These are phyloP conservation scores for Astrothelium macrocarpum DNA, from an alignment of 495 filamentous ascomycete species.

Conservation along the genomic window DNA sequence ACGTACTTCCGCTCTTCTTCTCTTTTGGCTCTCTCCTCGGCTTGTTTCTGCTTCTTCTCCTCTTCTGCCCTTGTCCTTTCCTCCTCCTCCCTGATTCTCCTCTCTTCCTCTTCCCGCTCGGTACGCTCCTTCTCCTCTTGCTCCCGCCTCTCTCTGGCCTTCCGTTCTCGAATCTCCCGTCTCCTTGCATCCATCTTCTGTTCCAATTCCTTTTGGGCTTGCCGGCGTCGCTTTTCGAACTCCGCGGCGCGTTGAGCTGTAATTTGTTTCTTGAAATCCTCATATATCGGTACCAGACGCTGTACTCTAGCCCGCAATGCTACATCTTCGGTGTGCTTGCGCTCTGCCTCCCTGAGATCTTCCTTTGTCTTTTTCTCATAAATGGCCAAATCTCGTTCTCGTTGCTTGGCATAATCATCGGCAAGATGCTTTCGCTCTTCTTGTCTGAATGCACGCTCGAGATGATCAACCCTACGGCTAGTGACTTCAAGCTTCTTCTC, in stretches of 20 bases:
- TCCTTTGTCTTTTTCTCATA: constrained; percentile 71
- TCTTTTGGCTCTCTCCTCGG: constrained; percentile 71
- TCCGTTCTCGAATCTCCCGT: constrained; percentile 71
- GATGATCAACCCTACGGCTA: constrained; percentile 91
- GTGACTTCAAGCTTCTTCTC: constrained; percentile 82
- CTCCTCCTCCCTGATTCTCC: constrained; percentile 64
- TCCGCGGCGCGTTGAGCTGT: constrained; percentile 82
- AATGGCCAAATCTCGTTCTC: constrained; percentile 64
- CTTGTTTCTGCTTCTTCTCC: constrained; percentile 50
- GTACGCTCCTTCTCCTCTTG: constrained; percentile 69
- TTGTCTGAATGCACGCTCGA: constrained; percentile 91
- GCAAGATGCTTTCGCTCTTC: constrained; percentile 89
- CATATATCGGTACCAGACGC: constrained; percentile 71
- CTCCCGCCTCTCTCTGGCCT: constrained; percentile 65
- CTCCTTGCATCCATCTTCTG: constrained; percentile 76
- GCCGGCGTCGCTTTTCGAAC: constrained; percentile 84
- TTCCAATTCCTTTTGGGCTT: constrained; percentile 82
- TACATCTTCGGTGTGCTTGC: constrained; percentile 82
- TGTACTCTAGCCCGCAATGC: constrained; percentile 84
- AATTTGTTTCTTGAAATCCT: constrained; percentile 66
- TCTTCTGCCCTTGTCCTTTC: constrained; percentile 68
- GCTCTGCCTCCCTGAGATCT: constrained; percentile 66
- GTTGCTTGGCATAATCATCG: constrained; percentile 77
- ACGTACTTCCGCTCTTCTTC: constrained; percentile 61
- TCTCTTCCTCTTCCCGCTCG: constrained; percentile 76